Percentiles rank a stretch among this genome's conserved stretches.
Conservation (phyloP, 768 basidiomycete species). For the Lactifluus piperatus region DNA sequence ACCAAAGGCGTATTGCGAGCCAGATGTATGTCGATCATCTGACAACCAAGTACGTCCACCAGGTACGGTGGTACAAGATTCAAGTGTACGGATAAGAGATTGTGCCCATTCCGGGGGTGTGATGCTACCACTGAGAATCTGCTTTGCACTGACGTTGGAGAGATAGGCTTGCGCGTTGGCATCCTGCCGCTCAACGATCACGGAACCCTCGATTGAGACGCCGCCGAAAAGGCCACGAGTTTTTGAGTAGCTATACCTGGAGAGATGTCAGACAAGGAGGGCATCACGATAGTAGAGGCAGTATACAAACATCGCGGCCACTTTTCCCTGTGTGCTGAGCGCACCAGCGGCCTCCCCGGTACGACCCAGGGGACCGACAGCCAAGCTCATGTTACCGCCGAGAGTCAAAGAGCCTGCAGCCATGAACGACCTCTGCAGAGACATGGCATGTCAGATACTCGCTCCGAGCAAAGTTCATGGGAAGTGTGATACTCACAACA, state of each 20-base stretch:
- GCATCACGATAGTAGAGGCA: not conserved
- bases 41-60: slow-evolving; percentile 59
- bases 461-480: not conserved
- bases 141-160: slow-evolving; percentile 62
- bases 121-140: slow-evolving; percentile 72
- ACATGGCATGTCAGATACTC: not conserved
- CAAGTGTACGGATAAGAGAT: slow-evolving; percentile 65
- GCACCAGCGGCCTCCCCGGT: slow-evolving; percentile 90
- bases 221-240: slow-evolving; percentile 93
- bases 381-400: slow-evolving; percentile 84
- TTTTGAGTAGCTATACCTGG: slow-evolving; percentile 85
- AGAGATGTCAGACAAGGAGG: not conserved
- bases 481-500: slow-evolving; percentile 41
- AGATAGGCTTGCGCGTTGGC: slow-evolving; percentile 80
- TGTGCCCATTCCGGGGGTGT: slow-evolving; percentile 72
- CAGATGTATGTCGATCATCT: slow-evolving; percentile 30
- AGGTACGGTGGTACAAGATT: slow-evolving; percentile 61
- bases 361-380: slow-evolving; percentile 87
- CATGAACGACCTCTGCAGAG: slow-evolving; percentile 75
- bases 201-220: slow-evolving; percentile 77
- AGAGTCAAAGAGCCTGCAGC: slow-evolving; percentile 83
- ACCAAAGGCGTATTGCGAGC: slow-evolving; percentile 48
- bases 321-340: slow-evolving; percentile 72
- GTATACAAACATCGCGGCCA: slow-evolving; percentile 74
- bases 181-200: slow-evolving; percentile 91